Conservation (phyloP, 768 basidiomycete species). For the Lactarius vividus region DNA sequence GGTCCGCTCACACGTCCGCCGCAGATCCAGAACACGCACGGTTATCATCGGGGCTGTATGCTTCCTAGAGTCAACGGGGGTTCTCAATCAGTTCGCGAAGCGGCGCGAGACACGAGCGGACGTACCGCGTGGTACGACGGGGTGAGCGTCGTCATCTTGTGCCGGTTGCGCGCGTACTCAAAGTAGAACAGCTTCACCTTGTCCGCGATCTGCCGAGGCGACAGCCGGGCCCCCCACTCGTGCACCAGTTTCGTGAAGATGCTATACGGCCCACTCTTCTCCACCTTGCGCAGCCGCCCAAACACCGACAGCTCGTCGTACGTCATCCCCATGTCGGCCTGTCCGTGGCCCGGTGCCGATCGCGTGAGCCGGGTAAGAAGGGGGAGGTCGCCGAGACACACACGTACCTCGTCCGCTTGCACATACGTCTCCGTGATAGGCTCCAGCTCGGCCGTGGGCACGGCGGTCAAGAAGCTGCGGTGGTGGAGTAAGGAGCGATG, state of each 20-base stretch:
- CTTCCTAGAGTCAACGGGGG: conserved; percentile 55
- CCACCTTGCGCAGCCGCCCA: conserved; percentile 89
- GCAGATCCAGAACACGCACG: conserved; percentile 47
- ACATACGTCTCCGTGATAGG: conserved; percentile 93
- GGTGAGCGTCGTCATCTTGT: conserved; percentile 98
- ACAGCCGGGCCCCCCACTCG: conserved; percentile 87
- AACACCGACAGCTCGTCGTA: conserved; percentile 95
- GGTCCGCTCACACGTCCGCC: conserved; percentile 19
- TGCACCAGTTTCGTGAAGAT: conserved; percentile 94
- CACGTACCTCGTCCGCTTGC: conserved; percentile 85
- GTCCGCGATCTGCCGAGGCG: conserved; percentile 85
- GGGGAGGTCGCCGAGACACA: neutral
- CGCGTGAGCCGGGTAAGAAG: conserved; percentile 5
- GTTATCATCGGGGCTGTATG: conserved; percentile 96
- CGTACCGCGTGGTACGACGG: conserved; percentile 91
- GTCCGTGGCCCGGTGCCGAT: neutral
- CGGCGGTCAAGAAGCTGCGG: conserved; percentile 81
- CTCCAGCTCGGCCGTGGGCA: conserved; percentile 95
- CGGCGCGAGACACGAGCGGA: conserved; percentile 20
- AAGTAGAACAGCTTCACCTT: conserved; percentile 98
- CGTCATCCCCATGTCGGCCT: conserved; percentile 99
- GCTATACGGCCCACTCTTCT: conserved; percentile 97
- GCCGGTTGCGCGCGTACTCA: conserved; percentile 92
- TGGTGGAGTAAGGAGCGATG: neutral
- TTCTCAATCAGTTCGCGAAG: conserved; percentile 12